Evolutionary conservation across 139 green algal species (phyloP).

Genomic region (Dunaliella primolecta): DNA sequence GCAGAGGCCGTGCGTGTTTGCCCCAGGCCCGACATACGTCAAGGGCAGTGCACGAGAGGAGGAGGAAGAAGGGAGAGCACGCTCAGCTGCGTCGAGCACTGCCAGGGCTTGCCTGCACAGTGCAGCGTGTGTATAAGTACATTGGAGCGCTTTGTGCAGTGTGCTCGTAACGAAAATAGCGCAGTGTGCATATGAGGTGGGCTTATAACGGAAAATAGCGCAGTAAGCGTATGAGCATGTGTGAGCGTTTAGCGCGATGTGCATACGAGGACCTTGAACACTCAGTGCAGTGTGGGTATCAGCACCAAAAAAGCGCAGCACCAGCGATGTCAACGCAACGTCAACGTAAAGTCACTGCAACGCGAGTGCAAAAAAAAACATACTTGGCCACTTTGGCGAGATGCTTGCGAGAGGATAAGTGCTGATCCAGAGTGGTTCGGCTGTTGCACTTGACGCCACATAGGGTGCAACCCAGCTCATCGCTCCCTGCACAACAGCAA

Average conservation of each 20-base stretch:
- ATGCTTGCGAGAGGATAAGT: slow-evolving; percentile 35
- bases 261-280: too few species aligned
- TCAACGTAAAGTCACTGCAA: too few species aligned
- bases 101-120: slow-evolving; percentile 1
- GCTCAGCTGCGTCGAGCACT: neutral
- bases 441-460: slow-evolving; percentile 28
- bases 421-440: slow-evolving; percentile 30
- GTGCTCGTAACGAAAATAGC: too few species aligned
- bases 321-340: too few species aligned
- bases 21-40: slow-evolving; percentile 8
- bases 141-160: neutral
- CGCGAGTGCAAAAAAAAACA: too few species aligned
- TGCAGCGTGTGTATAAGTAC: neutral
- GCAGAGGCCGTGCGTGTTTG: slow-evolving; percentile 17
- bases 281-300: too few species aligned
- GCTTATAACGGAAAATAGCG: too few species aligned
- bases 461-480: neutral
- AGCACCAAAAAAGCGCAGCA: too few species aligned
- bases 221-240: too few species aligned
- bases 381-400: slow-evolving; percentile 17
- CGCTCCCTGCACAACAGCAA: neutral
- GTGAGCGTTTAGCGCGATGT: too few species aligned
- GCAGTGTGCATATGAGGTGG: too few species aligned
- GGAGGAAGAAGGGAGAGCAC: neutral
- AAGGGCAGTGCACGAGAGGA: neutral